Base-by-base conservation (phyloP, 2,329 filamentous ascomycete species). In the Thermochaetoides dissita region DNA sequence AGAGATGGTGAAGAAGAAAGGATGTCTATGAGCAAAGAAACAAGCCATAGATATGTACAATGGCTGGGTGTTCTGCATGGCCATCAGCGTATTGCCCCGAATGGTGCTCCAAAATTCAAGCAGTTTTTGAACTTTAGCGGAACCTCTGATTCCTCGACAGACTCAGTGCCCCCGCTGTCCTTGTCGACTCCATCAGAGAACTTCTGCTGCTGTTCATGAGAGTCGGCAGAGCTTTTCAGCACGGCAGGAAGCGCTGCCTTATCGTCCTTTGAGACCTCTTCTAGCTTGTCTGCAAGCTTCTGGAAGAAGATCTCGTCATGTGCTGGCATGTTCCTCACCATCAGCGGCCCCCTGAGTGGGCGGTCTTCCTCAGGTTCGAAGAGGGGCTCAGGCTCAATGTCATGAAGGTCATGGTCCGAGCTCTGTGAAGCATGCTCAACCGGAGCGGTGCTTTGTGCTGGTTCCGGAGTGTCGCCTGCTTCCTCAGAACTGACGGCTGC, bases 271-370 rank as follows among this genome's bases (percentile, higher is more conserved):
- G 65, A 65, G 35, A 71, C 66, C 34, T 67, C 63, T 44, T 70
- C 63, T 2, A 76, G 62, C 53, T 69, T 74, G 51, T 71, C 63
- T 33, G 68, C 65, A 10, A 76, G 55, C 44, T 60, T 59, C 36
- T 60, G 59, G 39, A 71, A 67, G 47, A 76, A 76, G 17, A 68
- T 58, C 49, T 74, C 72, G 44, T 76, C 72, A 38, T 72, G 63
- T 1, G 68, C 69, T 1, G 71, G 71, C 45, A 71, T 68, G 47
- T 76, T 76, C 44, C 65, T 63, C 33, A 76, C 60, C 59, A 69
- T 71, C 39, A 76, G 50, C 7, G 72, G 72, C 0, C 69, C 72
- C 41, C 64, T 69, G 30, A 76, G 59, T 12, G 61, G 58, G 1
- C 55, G 58, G 46, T 75, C 72, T 5, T 60, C 57, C 10, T 67